Base-by-base conservation (phyloP, 495 filamentous ascomycete species). In the Aspergillus haitiensis region DNA sequence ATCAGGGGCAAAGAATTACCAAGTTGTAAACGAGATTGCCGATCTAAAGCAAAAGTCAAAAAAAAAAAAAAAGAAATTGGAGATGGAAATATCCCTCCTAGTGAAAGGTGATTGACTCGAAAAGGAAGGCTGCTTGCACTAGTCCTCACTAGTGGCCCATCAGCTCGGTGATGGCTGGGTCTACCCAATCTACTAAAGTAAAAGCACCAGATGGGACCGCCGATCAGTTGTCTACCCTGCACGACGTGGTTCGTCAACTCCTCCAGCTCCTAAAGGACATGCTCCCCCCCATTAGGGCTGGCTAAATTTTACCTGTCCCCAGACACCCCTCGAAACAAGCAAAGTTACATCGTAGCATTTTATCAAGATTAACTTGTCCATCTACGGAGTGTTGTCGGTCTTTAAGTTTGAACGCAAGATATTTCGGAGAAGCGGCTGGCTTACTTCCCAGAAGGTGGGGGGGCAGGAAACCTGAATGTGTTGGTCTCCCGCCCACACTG, bases 261-360 rank as follows among this genome's bases (percentile, higher is more conserved):
- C 15, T 15, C 39, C 39, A 42, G 39, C 39, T 42, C 39, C 44
- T 47, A 27, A 27, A 27, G 3, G 37, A 4, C 2, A 40, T 40
- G 37, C 10, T 40, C 10, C 37, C 48, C 10, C 48, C 48, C 34
- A 7, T 21, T 9, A 21, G 11, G 21, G 21, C 33, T 50, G 47
- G 48, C 12, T 10, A 21, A 8, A 34, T 11, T 12, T 51, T 51
- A 33, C 34, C 48, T 51, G 21, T 34, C 48, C 6, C 21, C 48
- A 12, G 18, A 33, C 21, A 31, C 4, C 11, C 12, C 4, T 32
- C 32, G 6, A 10, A 12, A 40, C 37, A 34, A 31, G 13, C 31
- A 11, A 7, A 34, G 48, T 51, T 51, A 51, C 48, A 51, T 51
- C 10, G 48, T 13, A 51, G 48, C 48, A 51, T 34, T 51, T 4